These are phyloP conservation scores for Phytophthora brassicae DNA, from an alignment of 352 stramenopile species.

Conservation along the genomic window DNA sequence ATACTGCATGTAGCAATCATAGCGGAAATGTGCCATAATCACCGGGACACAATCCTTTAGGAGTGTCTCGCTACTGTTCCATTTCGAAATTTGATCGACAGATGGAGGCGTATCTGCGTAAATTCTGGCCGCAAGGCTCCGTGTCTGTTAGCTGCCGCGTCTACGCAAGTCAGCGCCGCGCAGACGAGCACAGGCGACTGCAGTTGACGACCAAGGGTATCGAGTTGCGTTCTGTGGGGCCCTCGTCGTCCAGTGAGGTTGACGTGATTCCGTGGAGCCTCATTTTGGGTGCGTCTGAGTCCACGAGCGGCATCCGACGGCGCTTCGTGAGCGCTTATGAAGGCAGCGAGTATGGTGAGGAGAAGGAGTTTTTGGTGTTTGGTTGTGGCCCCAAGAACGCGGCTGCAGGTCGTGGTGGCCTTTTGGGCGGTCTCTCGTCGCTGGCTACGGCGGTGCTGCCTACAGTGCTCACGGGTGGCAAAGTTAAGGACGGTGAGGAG, in stretches of 20 bases:
- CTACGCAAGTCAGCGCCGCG: constrained; percentile 23
- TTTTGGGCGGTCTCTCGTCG: constrained; percentile 17
- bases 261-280: constrained; percentile 50
- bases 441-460: constrained; percentile 34
- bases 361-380: constrained; percentile 40
- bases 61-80: constrained; percentile 11
- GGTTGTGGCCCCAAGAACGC: constrained; percentile 30
- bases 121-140: constrained; percentile 27
- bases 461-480: constrained; percentile 13
- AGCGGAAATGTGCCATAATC: constrained; percentile 7
- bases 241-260: background rate
- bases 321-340: constrained; percentile 32
- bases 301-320: constrained; percentile 17
- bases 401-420: constrained; percentile 10
- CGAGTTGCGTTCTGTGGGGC: constrained; percentile 28
- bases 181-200: constrained; percentile 34
- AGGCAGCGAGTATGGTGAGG: constrained; percentile 17
- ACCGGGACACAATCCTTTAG: constrained; percentile 1
- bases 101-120: constrained; percentile 33
- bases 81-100: constrained; percentile 3
- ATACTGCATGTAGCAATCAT: too few relatives aligned
- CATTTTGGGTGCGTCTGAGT: constrained; percentile 44
- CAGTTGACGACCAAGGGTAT: constrained; percentile 36
- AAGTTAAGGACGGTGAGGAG: constrained; percentile 25
- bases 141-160: constrained; percentile 35